phyloP scores from a whole-genome alignment of 176 grass and related monocot species.

The Ananas comosus region DNA sequence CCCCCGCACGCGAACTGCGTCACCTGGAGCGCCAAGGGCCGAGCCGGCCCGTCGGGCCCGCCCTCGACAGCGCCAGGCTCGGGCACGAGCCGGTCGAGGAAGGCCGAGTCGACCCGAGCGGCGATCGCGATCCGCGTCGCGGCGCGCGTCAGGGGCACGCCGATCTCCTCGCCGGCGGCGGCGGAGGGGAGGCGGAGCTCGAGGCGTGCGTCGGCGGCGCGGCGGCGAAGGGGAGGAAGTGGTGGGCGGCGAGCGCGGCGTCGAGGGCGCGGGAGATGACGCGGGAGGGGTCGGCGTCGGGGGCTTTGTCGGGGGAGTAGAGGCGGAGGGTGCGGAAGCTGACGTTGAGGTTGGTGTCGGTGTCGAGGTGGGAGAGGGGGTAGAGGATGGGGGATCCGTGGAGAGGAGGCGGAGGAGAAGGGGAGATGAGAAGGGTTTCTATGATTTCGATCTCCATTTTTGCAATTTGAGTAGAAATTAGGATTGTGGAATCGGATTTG shows the following conservation, averaged over 20 bases:
- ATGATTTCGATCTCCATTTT: constrained; percentile 14
- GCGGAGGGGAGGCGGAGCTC: not conserved
- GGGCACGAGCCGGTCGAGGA: constrained; percentile 28
- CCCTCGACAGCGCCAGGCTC: constrained; percentile 3
- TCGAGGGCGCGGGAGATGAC: constrained; percentile 31
- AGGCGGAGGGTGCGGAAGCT: constrained; percentile 56
- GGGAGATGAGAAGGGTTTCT: constrained; percentile 30
- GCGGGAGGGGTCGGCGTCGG: constrained; percentile 16
- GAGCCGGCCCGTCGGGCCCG: constrained; percentile 23
- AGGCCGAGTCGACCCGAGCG: not conserved
- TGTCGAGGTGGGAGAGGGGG: constrained; percentile 52
- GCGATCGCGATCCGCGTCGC: not conserved
- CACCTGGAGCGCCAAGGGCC: constrained; percentile 45
- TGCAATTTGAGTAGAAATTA: not conserved
- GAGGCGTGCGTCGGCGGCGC: constrained; percentile 11
- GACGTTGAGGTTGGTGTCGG: constrained; percentile 59
- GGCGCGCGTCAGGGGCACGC: constrained; percentile 6
- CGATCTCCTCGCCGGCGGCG: not conserved
- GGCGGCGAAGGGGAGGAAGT: constrained; percentile 42
- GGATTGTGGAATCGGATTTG: no score
- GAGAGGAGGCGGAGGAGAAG: not conserved
- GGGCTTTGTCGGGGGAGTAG: constrained; percentile 25
- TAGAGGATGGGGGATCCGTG: not conserved
- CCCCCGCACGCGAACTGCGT: constrained; percentile 52
- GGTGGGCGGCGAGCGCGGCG: constrained; percentile 24